Evolutionary conservation across 2,329 filamentous ascomycete genomes (phyloP).

Genomic region (Lasiodiplodia citricola): DNA sequence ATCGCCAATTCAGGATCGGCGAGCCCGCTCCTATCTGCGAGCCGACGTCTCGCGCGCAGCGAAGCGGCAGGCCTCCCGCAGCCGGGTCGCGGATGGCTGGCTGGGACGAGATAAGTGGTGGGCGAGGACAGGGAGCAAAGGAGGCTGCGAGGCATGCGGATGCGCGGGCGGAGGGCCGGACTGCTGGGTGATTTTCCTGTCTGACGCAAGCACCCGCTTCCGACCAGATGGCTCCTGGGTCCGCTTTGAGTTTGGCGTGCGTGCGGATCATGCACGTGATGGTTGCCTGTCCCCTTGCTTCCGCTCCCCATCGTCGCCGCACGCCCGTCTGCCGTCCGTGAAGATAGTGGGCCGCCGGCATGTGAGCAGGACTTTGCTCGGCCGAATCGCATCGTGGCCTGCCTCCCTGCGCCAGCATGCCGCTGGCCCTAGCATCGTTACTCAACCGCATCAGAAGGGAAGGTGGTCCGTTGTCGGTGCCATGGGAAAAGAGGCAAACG

Average conservation of each 20-base stretch:
- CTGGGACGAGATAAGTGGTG: constrained; percentile 9
- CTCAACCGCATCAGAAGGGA: constrained; percentile 20
- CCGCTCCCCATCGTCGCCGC: neutral
- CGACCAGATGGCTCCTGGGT: constrained; percentile 17
- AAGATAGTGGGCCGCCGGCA: constrained; percentile 17
- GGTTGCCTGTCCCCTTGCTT: constrained; percentile 13
- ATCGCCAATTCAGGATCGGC: neutral
- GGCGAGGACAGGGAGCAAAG: constrained; percentile 14
- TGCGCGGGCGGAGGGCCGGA: constrained; percentile 18
- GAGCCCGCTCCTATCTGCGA: constrained; percentile 1
- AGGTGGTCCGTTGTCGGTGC: constrained; percentile 8
- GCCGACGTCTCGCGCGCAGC: neutral
- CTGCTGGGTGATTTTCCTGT: constrained; percentile 24
- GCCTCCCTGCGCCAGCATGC: constrained; percentile 12
- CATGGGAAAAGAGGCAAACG: constrained; percentile 19
- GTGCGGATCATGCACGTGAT: constrained; percentile 23
- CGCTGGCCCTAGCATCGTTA: neutral
- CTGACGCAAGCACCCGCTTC: constrained; percentile 24
- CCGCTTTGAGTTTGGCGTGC: constrained; percentile 22
- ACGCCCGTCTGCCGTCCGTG: neutral
- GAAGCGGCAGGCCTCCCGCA: constrained; percentile 15
- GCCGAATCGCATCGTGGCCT: constrained; percentile 5
- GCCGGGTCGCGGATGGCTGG: constrained; percentile 12
- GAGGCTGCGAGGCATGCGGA: constrained; percentile 23
- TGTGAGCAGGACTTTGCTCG: constrained; percentile 8